A percentile compares a stretch with the other conserved stretches of the same genome.
Conservation (phyloP, 331 rosid genomes). For the Saraca asoca region DNA sequence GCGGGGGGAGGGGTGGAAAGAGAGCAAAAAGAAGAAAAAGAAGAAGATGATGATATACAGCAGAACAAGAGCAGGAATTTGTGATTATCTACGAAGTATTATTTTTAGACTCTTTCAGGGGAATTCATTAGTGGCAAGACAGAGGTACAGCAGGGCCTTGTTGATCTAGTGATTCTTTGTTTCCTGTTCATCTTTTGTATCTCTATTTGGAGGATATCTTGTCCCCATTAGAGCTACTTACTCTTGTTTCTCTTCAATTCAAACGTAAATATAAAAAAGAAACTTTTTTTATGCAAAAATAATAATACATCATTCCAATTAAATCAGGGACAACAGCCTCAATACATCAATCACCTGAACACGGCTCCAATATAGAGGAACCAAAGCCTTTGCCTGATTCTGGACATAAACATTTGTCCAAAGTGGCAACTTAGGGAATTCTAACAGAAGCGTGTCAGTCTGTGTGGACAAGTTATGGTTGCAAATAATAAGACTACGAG, state of each 20-base stretch:
- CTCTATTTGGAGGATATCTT: neutral
- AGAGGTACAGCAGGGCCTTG: neutral
- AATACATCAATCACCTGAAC: constrained; percentile 79
- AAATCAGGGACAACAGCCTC: constrained; percentile 16
- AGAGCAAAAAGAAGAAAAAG: too few species aligned
- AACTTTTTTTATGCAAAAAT: neutral
- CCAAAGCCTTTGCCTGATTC: constrained; percentile 89
- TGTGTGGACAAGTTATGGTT: constrained; percentile 80
- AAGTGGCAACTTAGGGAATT: constrained; percentile 86
- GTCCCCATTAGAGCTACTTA: constrained; percentile 1
- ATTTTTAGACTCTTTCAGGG: too few species aligned
- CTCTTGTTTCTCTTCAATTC: constrained; percentile 12
- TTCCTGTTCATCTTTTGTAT: neutral
- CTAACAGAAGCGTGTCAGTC: constrained; percentile 90
- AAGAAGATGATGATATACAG: too few species aligned
- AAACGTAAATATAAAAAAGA: too few species aligned
- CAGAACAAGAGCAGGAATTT: too few species aligned
- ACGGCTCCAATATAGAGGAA: constrained; percentile 97
- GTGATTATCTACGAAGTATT: too few species aligned
- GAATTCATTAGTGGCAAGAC: neutral
- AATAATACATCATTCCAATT: constrained; percentile 20
- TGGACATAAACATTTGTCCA: constrained; percentile 92
- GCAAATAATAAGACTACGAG: constrained; percentile 77
- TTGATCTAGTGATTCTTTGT: neutral
- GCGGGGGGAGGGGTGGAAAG: too few species aligned